Evolutionary conservation across 257 asterid species (phyloP).

Genomic region (Verbascum thapsus): DNA sequence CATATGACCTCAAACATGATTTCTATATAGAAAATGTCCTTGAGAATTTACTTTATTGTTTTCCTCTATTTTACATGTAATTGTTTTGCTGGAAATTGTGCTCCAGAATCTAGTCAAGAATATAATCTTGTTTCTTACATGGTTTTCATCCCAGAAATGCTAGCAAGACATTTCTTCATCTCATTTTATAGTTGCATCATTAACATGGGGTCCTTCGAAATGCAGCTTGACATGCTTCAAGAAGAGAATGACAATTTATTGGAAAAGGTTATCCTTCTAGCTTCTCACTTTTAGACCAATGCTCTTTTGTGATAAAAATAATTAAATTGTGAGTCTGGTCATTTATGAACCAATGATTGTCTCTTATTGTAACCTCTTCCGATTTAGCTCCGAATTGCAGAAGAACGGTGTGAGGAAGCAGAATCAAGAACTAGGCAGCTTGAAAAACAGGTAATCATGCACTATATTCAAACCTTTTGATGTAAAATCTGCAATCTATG

Average conservation of each 20-base stretch:
- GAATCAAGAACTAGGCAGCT: constrained; percentile 92
- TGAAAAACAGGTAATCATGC: constrained; percentile 71
- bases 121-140: constrained; percentile 10
- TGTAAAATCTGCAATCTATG: neutral
- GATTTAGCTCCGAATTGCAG: constrained; percentile 86
- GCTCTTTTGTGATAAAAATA: neutral
- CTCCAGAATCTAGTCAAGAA: constrained; percentile 4
- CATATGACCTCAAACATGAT: constrained; percentile 7
- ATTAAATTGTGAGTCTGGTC: constrained; percentile 2
- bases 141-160: constrained; percentile 6
- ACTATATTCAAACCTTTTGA: constrained; percentile 1
- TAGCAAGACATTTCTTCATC: constrained; percentile 18
- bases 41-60: no score
- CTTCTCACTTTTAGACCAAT: constrained; percentile 15
- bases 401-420: constrained; percentile 89
- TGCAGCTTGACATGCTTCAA: constrained; percentile 98
- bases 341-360: constrained; percentile 11
- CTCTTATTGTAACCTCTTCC: constrained; percentile 28
- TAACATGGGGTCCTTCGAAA: constrained; percentile 27
- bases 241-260: constrained; percentile 90
- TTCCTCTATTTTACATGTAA: no score
- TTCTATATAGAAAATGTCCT: neutral
- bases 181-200: constrained; percentile 21
- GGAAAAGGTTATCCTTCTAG: constrained; percentile 66
- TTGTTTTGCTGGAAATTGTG: neutral